Conservation (phyloP, 2,329 filamentous ascomycete genomes). For the Elsinoe perseae region DNA sequence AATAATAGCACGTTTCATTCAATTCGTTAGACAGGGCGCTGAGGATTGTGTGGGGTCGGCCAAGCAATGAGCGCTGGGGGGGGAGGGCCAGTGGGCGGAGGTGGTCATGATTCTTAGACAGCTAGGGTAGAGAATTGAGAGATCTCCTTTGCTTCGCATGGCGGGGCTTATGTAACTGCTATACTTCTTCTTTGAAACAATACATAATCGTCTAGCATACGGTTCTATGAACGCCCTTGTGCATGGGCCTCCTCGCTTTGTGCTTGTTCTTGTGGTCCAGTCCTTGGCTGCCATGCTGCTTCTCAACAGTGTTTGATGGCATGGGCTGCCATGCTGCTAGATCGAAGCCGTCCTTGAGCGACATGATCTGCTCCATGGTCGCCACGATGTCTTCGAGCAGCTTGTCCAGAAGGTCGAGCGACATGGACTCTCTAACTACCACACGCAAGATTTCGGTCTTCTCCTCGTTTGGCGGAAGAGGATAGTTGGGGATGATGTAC, state of each 20-base stretch:
- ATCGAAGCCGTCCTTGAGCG: constrained; percentile 43
- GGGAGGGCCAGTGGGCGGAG: too few relatives aligned
- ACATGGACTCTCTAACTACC: constrained; percentile 60
- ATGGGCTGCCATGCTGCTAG: constrained; percentile 42
- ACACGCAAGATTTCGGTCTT: constrained; percentile 59
- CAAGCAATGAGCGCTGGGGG: too few relatives aligned
- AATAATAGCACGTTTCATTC: too few relatives aligned
- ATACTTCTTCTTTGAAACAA: too few relatives aligned
- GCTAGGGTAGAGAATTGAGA: too few relatives aligned
- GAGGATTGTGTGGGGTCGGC: too few relatives aligned
- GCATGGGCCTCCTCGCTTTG: constrained; percentile 40
- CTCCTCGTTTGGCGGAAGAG: constrained; percentile 54
- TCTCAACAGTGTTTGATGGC: constrained; percentile 34
- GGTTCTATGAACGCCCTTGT: constrained; percentile 40
- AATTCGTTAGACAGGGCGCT: too few relatives aligned
- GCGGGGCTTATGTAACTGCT: too few relatives aligned
- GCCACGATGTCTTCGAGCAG: constrained; percentile 54
- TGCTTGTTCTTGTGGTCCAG: constrained; percentile 36
- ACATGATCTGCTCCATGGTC: constrained; percentile 55
- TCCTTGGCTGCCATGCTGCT: constrained; percentile 34
- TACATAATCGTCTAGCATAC: constrained; percentile 35
- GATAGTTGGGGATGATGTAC: constrained; percentile 66
- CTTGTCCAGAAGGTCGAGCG: constrained; percentile 58
- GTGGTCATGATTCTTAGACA: too few relatives aligned
- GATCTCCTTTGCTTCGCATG: too few relatives aligned